These are phyloP conservation scores for Neospora caninum DNA, from an alignment of 169 alveolate genomes.

Conservation along the genomic window DNA sequence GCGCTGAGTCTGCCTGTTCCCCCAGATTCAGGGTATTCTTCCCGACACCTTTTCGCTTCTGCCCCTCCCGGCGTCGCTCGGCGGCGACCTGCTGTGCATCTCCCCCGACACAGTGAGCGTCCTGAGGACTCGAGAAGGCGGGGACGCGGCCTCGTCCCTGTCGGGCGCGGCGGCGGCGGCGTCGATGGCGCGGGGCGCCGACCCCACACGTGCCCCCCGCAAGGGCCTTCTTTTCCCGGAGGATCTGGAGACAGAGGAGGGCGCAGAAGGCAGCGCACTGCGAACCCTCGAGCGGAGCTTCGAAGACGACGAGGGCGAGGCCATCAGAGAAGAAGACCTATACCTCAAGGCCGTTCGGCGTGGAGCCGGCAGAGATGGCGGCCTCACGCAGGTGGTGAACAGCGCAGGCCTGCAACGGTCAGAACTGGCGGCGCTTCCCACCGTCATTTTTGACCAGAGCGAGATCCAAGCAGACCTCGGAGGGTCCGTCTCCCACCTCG, in stretches of 20 bases:
- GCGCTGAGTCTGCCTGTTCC: neutral
- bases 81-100: conserved; percentile 29
- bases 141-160: neutral
- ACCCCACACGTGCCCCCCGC: neutral
- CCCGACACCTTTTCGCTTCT: conserved; percentile 32
- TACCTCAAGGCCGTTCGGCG: neutral
- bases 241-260: neutral
- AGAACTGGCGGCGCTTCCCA: conserved; percentile 43
- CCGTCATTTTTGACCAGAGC: conserved; percentile 50
- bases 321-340: neutral
- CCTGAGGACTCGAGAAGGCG: conserved; percentile 18
- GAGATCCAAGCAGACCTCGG: conserved; percentile 13
- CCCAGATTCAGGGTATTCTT: conserved; percentile 27
- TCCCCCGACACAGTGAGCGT: conserved; percentile 50
- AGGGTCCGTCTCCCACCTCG: neutral
- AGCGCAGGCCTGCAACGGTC: conserved; percentile 43
- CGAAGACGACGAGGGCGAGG: neutral
- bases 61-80: conserved; percentile 24
- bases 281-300: neutral
- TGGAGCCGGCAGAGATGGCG: neutral
- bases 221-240: conserved; percentile 14
- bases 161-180: neutral
- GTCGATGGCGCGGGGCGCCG: conserved; percentile 18
- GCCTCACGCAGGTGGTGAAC: conserved; percentile 49
- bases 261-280: neutral